Evolutionary conservation across 768 basidiomycete species (phyloP), one percentile per base, ranked within the genome.

Genomic region (Lyophyllum decastes): DNA sequence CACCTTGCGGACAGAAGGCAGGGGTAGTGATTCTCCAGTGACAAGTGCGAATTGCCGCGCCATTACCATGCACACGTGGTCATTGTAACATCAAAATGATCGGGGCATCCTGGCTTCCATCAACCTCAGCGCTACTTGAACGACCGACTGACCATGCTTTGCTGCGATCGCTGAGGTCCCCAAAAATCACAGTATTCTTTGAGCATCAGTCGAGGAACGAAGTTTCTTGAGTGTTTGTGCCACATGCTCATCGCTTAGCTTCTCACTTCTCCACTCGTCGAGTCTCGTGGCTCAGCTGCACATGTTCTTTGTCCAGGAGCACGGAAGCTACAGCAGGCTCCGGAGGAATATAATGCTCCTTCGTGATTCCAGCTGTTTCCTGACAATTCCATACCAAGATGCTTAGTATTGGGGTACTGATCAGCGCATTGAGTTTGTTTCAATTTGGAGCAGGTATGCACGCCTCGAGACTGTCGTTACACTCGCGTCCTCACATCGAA

Each of bases 131-230:
- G 52, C 17, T 11, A 22, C 22, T 25, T 47, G 38, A 7, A 25
- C 44, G 21, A 50, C 30, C 19, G 33, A 34, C 51, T 4, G 40
- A 26, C 27, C 27, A 34, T 30, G 40, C 45, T 55, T 55, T 35
- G 10, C 51, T 43, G 24, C 35, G 8, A 43, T 41, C 22, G 1
- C 34, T 14, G 22, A 35, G 19, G 11, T 10, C 19, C 21, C 33
- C 16, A 16, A 44, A 57, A 57, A 57, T 57, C 55, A 57, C 55
- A 51, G 25, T 51, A 45, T 25, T 50, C 30, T 44, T 27, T 24
- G 33, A 30, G 9, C 12, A 44, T 44, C 41, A 44, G 12, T 40
- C 22, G 19, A 22, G 40, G 12, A 16, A 56, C 50, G 49, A 38
- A 17, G 6, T 51, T 49, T 19, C 25, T 43, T 27, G 49, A 33